Evolutionary conservation across 768 basidiomycete genomes (phyloP).

Genomic region (Inosperma sp.): DNA sequence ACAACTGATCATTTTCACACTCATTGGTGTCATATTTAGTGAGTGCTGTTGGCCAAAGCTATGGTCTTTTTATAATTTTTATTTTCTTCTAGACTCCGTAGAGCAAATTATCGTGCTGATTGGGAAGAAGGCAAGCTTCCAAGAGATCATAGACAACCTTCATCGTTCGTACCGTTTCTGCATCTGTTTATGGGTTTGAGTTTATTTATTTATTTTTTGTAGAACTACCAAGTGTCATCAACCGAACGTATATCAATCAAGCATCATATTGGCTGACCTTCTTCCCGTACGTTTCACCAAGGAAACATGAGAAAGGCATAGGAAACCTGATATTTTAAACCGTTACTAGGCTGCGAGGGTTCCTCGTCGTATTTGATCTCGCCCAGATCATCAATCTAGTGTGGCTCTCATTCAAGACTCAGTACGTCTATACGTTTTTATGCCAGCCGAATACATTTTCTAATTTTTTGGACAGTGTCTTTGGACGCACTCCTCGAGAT

Average conservation of each 20-base stretch:
- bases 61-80: constrained; percentile 3
- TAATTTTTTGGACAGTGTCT: constrained; percentile 41
- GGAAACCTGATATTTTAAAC: no score
- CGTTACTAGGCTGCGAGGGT: constrained; percentile 89
- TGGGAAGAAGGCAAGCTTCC: constrained; percentile 41
- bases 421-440: constrained; percentile 38
- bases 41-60: constrained; percentile 24
- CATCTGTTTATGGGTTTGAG: not conserved
- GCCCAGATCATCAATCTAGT: constrained; percentile 92
- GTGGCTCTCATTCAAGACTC: constrained; percentile 80
- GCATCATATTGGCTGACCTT: constrained; percentile 90
- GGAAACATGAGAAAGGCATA: no score
- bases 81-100: constrained; percentile 25
- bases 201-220: not conserved
- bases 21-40: constrained; percentile 89
- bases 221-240: constrained; percentile 71
- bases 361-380: constrained; percentile 90
- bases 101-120: constrained; percentile 42
- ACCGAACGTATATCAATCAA: constrained; percentile 87
- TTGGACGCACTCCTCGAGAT: constrained; percentile 87
- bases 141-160: constrained; percentile 44
- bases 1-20: constrained; percentile 89
- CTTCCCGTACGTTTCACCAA: constrained; percentile 66
- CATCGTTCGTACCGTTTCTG: constrained; percentile 33
- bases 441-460: constrained; percentile 2